Conservation (phyloP, 805 yeast species). For the Cyberlindnera subsufficiens region DNA sequence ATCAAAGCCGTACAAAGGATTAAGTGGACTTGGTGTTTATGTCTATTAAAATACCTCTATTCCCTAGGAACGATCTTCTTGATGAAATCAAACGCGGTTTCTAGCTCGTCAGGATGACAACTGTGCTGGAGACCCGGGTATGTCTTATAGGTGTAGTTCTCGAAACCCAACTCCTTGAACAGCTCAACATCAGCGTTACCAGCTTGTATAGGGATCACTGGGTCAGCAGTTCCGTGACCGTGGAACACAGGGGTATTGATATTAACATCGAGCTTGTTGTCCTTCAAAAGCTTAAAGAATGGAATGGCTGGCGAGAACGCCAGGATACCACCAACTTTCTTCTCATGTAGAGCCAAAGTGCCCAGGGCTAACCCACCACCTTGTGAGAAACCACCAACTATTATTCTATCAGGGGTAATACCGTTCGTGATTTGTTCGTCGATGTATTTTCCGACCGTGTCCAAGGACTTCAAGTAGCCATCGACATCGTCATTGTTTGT, state of each 20-base stretch:
- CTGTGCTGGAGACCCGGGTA: conserved; percentile 68
- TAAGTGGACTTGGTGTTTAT: background rate
- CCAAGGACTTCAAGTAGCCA: conserved; percentile 49
- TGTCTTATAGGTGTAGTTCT: conserved; percentile 40
- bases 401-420: conserved; percentile 57
- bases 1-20: background rate
- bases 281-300: conserved; percentile 17
- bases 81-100: conserved; percentile 44
- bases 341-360: conserved; percentile 43
- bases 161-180: conserved; percentile 42
- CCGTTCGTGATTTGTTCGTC: conserved; percentile 45
- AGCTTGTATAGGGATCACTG: conserved; percentile 39
- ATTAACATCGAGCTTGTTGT: conserved; percentile 35
- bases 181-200: conserved; percentile 36
- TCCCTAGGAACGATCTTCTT: conserved; percentile 20
- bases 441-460: conserved; percentile 39
- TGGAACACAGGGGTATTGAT: conserved; percentile 71
- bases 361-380: conserved; percentile 82
- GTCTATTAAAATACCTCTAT: background rate
- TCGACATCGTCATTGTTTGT: conserved; percentile 39
- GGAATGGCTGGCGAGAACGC: conserved; percentile 71
- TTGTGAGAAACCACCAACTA: conserved; percentile 95
- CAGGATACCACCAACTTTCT: conserved; percentile 72
- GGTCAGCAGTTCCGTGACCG: conserved; percentile 83
- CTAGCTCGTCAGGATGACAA: conserved; percentile 60